A percentile compares a stretch with the other conserved stretches of the same genome.
phyloP scores from a whole-genome alignment of 352 stramenopile genomes.

The Pythium myriotylum region DNA sequence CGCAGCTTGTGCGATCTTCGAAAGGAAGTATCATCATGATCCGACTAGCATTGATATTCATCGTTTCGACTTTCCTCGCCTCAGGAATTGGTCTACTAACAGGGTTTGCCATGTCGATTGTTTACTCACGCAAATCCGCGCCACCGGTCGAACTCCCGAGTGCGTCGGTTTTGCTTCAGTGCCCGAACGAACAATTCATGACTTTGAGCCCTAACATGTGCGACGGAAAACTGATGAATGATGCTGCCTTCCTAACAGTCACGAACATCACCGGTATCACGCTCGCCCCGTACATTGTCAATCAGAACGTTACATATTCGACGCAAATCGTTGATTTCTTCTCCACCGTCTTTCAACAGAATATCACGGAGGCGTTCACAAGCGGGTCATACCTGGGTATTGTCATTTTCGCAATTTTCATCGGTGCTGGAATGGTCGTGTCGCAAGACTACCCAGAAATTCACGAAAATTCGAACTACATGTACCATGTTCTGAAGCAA shows the following conservation, averaged over 20 bases:
- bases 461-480: slow-evolving; percentile 43
- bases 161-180: slow-evolving; percentile 46
- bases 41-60: slow-evolving; percentile 40
- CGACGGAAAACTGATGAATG: too few species aligned
- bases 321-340: slow-evolving; percentile 56
- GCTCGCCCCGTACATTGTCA: slow-evolving; percentile 26
- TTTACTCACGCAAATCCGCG: slow-evolving; percentile 26
- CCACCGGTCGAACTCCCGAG: slow-evolving; percentile 13
- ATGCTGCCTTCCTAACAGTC: too few species aligned
- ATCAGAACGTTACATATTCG: slow-evolving; percentile 35
- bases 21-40: slow-evolving; percentile 47
- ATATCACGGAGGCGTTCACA: slow-evolving; percentile 53
- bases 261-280: too few species aligned
- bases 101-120: slow-evolving; percentile 34
- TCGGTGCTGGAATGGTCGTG: slow-evolving; percentile 45
- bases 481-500: slow-evolving; percentile 56
- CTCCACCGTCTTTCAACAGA: slow-evolving; percentile 45
- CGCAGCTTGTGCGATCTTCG: slow-evolving; percentile 47
- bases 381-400: slow-evolving; percentile 41
- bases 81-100: slow-evolving; percentile 39
- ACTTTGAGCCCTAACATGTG: too few species aligned
- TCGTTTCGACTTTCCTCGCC: slow-evolving; percentile 38
- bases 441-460: slow-evolving; percentile 40
- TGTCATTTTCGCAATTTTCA: slow-evolving; percentile 53
- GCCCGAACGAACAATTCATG: slow-evolving; percentile 51